Evolutionary conservation across 352 stramenopile species (phyloP).

Genomic region (Globisporangium takayamanum): DNA sequence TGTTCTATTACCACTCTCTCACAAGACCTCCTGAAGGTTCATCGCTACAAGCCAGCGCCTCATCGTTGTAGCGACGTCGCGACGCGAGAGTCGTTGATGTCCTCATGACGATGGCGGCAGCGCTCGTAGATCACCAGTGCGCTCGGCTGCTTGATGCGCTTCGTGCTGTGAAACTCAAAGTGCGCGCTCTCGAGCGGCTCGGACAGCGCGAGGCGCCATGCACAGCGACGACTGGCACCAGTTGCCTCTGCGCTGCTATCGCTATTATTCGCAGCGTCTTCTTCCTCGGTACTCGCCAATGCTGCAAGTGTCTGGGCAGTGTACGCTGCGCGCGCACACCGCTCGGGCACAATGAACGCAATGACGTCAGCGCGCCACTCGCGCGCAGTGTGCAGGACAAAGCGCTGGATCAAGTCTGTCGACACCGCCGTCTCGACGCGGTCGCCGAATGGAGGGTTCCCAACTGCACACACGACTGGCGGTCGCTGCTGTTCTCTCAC

Average conservation of each 20-base stretch:
- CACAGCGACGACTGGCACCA: not conserved
- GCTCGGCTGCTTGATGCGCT: slow-evolving; percentile 65
- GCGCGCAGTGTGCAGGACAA: slow-evolving; percentile 37
- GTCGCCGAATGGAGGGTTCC: slow-evolving; percentile 65
- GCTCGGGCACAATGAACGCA: slow-evolving; percentile 65
- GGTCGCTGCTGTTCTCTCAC: not conserved
- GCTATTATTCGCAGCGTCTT: not conserved
- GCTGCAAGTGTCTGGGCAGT: slow-evolving; percentile 27
- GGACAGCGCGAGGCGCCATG: slow-evolving; percentile 27
- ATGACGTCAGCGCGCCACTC: slow-evolving; percentile 48
- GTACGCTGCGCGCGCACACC: slow-evolving; percentile 39
- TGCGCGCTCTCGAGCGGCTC: slow-evolving; percentile 29
- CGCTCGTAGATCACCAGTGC: slow-evolving; percentile 34
- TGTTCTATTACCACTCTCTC: too few species aligned
- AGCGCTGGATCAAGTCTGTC: slow-evolving; percentile 46
- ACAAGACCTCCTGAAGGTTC: too few species aligned
- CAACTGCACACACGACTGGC: slow-evolving; percentile 26
- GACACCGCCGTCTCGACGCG: slow-evolving; percentile 7
- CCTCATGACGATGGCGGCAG: not conserved
- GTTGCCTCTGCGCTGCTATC: not conserved
- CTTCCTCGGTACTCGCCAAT: slow-evolving; percentile 7
- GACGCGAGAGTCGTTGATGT: too few species aligned
- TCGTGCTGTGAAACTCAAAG: slow-evolving; percentile 59
- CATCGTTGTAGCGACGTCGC: too few species aligned
- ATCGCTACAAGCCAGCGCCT: too few species aligned